Percentiles rank a stretch among this genome's conserved stretches.
phyloP scores from a whole-genome alignment of 2,329 filamentous ascomycete species.

The Alternaria tenuissima region DNA sequence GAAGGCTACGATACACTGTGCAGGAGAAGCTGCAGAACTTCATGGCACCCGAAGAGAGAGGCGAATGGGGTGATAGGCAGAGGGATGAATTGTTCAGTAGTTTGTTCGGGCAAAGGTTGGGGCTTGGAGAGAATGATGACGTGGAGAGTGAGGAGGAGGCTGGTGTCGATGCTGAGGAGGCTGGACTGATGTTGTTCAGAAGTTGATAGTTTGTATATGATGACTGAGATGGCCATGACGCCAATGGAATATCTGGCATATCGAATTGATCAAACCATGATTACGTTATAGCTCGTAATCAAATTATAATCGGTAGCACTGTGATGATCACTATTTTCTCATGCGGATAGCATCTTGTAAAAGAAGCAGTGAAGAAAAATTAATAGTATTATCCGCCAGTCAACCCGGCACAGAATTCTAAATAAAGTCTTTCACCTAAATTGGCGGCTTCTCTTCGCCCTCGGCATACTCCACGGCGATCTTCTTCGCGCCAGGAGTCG shows the following conservation, averaged over 20 bases:
- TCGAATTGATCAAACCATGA: not conserved
- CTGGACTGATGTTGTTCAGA: conserved; percentile 52
- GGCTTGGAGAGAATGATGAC: conserved; percentile 54
- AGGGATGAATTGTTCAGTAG: conserved; percentile 69
- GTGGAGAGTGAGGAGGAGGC: conserved; percentile 48
- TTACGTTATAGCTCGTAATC: not conserved
- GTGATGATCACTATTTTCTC: not conserved
- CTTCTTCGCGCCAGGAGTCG: conserved; percentile 14
- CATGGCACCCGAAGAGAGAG: conserved; percentile 88
- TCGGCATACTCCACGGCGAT: conserved; percentile 22
- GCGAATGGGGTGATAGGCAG: conserved; percentile 80
- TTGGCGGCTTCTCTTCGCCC: conserved; percentile 18
- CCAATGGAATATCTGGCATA: not conserved
- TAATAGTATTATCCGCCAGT: not conserved
- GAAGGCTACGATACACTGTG: conserved; percentile 92
- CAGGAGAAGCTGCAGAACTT: conserved; percentile 99
- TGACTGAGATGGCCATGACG: not conserved
- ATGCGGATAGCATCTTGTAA: not conserved
- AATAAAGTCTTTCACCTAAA: not conserved
- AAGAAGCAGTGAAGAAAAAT: not conserved
- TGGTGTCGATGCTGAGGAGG: conserved; percentile 47
- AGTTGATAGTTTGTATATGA: conserved; percentile 25
- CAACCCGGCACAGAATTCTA: not conserved
- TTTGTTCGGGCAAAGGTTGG: conserved; percentile 57
- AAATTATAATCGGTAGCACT: not conserved